phyloP scores from a whole-genome alignment of 306 rosid genomes.

The Prunus armeniaca region DNA sequence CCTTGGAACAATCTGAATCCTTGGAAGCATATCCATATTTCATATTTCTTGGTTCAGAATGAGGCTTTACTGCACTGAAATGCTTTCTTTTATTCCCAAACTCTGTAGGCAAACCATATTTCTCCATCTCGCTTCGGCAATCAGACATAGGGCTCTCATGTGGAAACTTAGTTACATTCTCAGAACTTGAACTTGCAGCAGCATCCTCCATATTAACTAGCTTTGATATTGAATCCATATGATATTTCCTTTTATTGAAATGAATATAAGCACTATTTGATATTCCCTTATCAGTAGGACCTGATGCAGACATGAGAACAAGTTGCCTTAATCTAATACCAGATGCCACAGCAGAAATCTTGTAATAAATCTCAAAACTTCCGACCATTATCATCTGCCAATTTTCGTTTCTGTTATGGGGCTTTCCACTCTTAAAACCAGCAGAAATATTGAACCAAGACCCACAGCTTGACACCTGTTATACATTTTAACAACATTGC shows the following conservation, averaged over 20 bases:
- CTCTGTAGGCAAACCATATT: constrained; percentile 3
- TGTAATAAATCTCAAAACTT: neutral
- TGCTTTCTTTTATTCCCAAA: constrained; percentile 23
- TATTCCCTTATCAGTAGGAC: neutral
- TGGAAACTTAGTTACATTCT: constrained; percentile 1
- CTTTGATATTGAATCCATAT: constrained; percentile 6
- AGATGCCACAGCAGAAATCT: neutral
- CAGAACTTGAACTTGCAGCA: constrained; percentile 3
- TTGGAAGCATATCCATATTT: neutral
- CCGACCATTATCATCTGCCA: constrained; percentile 14
- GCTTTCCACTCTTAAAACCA: neutral
- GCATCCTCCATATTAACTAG: neutral
- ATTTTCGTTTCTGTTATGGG: neutral
- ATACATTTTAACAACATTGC: no score
- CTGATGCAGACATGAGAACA: neutral
- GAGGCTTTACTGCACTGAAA: neutral
- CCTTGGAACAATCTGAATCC: neutral
- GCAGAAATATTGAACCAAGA: neutral
- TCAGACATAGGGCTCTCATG: neutral
- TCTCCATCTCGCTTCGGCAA: neutral
- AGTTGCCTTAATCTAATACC: neutral
- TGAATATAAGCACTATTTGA: neutral
- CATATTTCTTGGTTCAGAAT: neutral
- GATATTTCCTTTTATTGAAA: constrained; percentile 7
- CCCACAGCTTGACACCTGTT: neutral